Evolutionary conservation across 306 rosid species (phyloP), one percentile per base, ranked within the genome.

Genomic region (Prunus mira): DNA sequence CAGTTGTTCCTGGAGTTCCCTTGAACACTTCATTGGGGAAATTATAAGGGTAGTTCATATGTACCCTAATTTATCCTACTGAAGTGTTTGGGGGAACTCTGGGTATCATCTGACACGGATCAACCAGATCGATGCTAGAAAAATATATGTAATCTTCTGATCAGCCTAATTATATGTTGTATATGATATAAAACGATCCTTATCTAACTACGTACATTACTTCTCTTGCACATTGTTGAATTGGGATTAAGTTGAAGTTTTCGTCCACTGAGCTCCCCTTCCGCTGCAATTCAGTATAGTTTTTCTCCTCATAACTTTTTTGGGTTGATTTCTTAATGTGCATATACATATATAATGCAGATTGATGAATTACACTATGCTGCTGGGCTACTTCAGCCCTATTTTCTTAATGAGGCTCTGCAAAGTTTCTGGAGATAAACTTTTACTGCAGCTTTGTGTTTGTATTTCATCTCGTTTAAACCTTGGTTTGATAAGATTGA

Each of bases 1-100:
- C 73, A 75, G 78, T 14, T 71, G 81, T 43, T 56, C 69, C 74
- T 56, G 17, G 65, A 71, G 84, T 81, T 81, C 74, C 78, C 78
- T 3, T 32, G 58, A 81, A 4, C 68, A 71, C 81, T 81, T 76
- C 81, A 76, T 9, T 71, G 58, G 52, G 80, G 19, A 18, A 19
- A 41, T 52, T 19, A 32, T 32, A 30, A 30, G 14, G 49, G 69
- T 15, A 22, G 19, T 9, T 3, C 30, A 17, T 17, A 41, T 64
- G 14, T 8, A 32, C 5, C n/a, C 9, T 18, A 19, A 32, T 72
- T 57, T 58, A 3, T 25, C 54, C 46, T 13, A 62, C 45, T 55
- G 57, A 67, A 76, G 58, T 55, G 79, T 51, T 67, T 25, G 46
- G 66, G 67, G 73, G 67, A 67, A 67, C 79, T 76, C 67, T 13